Conservation (phyloP, 106 monocot species). For the Ottelia alismoides region DNA sequence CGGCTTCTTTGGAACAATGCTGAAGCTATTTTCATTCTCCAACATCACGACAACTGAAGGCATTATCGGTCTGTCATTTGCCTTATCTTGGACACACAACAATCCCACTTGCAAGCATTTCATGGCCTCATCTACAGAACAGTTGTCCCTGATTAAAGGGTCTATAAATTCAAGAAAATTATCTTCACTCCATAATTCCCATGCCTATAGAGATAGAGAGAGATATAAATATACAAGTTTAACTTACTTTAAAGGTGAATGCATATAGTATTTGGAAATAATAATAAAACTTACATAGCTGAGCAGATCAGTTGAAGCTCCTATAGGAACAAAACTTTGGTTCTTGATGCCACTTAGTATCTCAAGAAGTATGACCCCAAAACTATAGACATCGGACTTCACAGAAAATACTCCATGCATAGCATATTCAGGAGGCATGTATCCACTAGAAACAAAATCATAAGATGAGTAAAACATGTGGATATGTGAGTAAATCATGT, state of each 20-base stretch:
- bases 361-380: constrained; percentile 9
- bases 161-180: constrained; percentile 4
- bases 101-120: constrained; percentile 11
- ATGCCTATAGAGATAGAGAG: no score
- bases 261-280: no score
- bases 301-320: background rate
- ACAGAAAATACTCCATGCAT: constrained; percentile 10
- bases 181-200: constrained; percentile 8
- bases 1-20: background rate
- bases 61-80: constrained; percentile 7
- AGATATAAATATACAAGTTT: no score
- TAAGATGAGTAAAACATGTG: no score
- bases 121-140: background rate
- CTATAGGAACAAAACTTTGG: background rate
- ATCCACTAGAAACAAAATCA: no score
- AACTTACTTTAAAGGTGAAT: no score
- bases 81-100: constrained; percentile 9
- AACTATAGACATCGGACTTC: constrained; percentile 13
- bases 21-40: background rate
- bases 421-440: constrained; percentile 11
- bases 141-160: background rate
- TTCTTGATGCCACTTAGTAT: constrained; percentile 6
- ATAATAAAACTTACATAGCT: constrained; percentile 2
- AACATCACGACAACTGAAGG: no score
- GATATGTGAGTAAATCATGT: no score